These are phyloP conservation scores for Leptosphaerulina australis DNA, from an alignment of 2,329 filamentous ascomycete genomes.

Conservation along the genomic window DNA sequence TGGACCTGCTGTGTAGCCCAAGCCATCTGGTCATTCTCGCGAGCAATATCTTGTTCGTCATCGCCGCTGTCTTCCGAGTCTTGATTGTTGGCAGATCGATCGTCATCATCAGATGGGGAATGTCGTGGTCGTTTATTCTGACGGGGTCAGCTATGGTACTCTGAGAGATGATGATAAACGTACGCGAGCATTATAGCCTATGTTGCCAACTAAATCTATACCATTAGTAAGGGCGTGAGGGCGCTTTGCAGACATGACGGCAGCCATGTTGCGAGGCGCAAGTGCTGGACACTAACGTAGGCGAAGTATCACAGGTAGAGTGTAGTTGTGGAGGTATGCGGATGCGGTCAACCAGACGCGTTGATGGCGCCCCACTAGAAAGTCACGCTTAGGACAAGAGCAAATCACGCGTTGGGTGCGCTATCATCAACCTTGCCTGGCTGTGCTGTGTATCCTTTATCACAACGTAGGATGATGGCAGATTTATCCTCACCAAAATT, in stretches of 20 bases:
- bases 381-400: slow-evolving; percentile 17
- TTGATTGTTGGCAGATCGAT: slow-evolving; percentile 24
- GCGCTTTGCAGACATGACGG: slow-evolving; percentile 43
- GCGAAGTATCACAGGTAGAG: not conserved
- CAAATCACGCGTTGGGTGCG: not conserved
- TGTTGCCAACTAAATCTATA: slow-evolving; percentile 18
- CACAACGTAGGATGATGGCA: not conserved
- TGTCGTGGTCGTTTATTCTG: slow-evolving; percentile 42
- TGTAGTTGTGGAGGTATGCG: slow-evolving; percentile 1
- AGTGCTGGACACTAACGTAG: not conserved
- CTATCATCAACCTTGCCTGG: not conserved
- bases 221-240: slow-evolving; percentile 33
- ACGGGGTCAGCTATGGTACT: slow-evolving; percentile 18
- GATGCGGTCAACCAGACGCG: slow-evolving; percentile 25
- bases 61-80: slow-evolving; percentile 21
- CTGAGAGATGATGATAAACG: slow-evolving; percentile 4
- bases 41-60: slow-evolving; percentile 23
- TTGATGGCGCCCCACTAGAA: slow-evolving; percentile 24
- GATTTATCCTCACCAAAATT: not conserved
- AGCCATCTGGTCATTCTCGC: slow-evolving; percentile 31
- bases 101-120: slow-evolving; percentile 30
- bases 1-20: slow-evolving; percentile 42
- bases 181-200: slow-evolving; percentile 28
- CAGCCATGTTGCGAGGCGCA: slow-evolving; percentile 30
- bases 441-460: not conserved